A percentile compares a stretch with the other conserved stretches of the same genome.
phyloP scores from a whole-genome alignment of 2,329 filamentous ascomycete species.

The Phaeosphaeria sp. region DNA sequence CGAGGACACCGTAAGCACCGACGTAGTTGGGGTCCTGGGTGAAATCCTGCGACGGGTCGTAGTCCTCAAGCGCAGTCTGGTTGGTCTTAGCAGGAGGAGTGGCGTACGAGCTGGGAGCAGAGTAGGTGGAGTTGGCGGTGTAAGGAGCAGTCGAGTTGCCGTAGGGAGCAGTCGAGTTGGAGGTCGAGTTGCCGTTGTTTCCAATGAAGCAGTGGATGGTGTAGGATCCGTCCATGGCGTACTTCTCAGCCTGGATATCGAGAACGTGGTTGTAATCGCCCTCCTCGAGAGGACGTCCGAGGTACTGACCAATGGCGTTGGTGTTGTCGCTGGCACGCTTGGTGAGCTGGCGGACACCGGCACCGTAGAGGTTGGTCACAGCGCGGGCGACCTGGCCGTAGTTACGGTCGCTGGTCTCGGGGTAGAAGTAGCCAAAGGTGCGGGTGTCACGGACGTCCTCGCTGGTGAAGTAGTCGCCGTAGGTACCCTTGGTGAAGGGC shows the following conservation, averaged over 20 bases:
- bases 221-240: constrained; percentile 45
- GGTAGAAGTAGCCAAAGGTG: constrained; percentile 53
- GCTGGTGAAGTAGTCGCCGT: constrained; percentile 55
- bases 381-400: constrained; percentile 32
- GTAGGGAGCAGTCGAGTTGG: constrained; percentile 29
- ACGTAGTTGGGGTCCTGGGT: constrained; percentile 41
- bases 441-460: constrained; percentile 40
- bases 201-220: constrained; percentile 46
- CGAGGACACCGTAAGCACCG: constrained; percentile 43
- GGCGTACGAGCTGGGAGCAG: constrained; percentile 19
- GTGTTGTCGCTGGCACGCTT: constrained; percentile 23
- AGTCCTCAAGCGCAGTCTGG: constrained; percentile 29
- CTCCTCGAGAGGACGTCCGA: constrained; percentile 39
- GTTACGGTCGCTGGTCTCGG: constrained; percentile 36
- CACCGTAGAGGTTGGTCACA: constrained; percentile 40
- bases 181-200: constrained; percentile 33
- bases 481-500: constrained; percentile 42
- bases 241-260: constrained; percentile 43
- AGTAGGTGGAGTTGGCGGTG: constrained; percentile 11
- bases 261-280: constrained; percentile 47
- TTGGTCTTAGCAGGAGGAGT: constrained; percentile 24
- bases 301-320: constrained; percentile 30
- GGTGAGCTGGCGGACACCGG: constrained; percentile 49
- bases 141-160: constrained; percentile 20
- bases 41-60: constrained; percentile 35